These are phyloP conservation scores for Mycena citricolor DNA, from an alignment of 1,284 basidiomycete genomes.

Conservation along the genomic window DNA sequence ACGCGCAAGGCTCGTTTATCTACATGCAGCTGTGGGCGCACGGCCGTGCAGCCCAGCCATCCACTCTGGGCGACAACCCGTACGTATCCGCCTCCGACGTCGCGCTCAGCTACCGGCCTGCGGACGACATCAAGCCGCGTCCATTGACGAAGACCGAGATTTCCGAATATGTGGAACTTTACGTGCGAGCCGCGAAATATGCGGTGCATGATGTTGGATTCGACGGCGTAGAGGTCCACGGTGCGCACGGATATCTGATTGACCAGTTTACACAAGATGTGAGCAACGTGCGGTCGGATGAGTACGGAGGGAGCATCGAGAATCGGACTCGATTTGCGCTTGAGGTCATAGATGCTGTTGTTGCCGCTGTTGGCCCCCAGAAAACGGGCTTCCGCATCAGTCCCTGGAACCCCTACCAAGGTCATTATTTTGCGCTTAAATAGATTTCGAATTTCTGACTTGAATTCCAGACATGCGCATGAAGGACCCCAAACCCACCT, in stretches of 20 bases:
- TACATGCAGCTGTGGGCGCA: conserved; percentile 49
- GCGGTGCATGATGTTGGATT: conserved; percentile 42
- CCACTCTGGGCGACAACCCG: conserved; percentile 26
- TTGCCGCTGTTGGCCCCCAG: too few relatives aligned
- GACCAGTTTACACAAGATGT: too few relatives aligned
- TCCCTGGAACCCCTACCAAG: too few relatives aligned
- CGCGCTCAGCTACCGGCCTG: conserved; percentile 8
- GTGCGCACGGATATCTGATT: too few relatives aligned
- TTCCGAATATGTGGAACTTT: conserved; percentile 36
- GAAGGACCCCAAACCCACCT: too few relatives aligned
- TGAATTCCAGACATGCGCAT: conserved; percentile 31
- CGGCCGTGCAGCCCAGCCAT: conserved; percentile 37
- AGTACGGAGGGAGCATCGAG: too few relatives aligned
- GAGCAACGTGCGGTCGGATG: too few relatives aligned
- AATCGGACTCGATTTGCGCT: too few relatives aligned
- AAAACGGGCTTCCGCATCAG: too few relatives aligned
- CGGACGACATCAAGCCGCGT: conserved; percentile 31
- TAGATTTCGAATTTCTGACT: conserved; percentile 24
- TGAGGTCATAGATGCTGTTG: too few relatives aligned
- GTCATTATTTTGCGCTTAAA: conserved; percentile 1
- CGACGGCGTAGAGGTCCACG: conserved; percentile 41
- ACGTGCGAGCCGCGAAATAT: conserved; percentile 35
- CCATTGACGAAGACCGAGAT: conserved; percentile 37
- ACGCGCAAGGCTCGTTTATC: conserved; percentile 43
- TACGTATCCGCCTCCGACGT: conserved; percentile 43